Evolutionary conservation across 495 filamentous ascomycete species (phyloP), one percentile per base, ranked within the genome.

Genomic region (Chlorociboria aeruginascens): DNA sequence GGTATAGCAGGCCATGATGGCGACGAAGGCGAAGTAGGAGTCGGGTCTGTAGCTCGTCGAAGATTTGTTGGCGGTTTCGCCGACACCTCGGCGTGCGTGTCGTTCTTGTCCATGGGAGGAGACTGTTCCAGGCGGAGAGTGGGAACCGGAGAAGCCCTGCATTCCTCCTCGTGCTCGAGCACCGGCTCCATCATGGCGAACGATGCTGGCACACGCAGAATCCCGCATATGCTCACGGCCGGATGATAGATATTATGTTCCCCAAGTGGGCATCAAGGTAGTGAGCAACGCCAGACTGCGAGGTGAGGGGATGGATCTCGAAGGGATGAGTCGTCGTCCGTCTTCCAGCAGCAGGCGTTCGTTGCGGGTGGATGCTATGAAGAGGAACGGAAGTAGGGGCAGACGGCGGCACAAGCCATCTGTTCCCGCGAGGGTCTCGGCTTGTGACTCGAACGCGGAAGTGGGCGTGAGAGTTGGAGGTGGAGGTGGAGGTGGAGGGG

Each of bases 161-260:
- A 76, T 54, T 74, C 70, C 68, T 76, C 74, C 63, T 77, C 69
- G 7, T 72, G 75, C 57, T 77, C 74, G 46, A 73, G 74, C 51
- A 76, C 72, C 13, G 72, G 71, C 53, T 77, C 74, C 74, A 77
- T 77, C 43, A 46, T 64, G 61, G 47, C 43, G 8, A 25, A 4
- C 16, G n/a, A 43, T 28, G n/a, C n/a, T n/a, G 8, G 44, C 20
- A 12, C 8, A 40, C 9, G 20, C 31, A 8, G 46, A 11, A 20
- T 16, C 16, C n/a, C 20, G 8, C 13, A 16, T 40, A 30, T 4
- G 20, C 28, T 39, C 7, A 33, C 6, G 1, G 12, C n/a, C 31
- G 6, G 31, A 8, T 17, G 25, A 36, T 32, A 37, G 25, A 20
- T 12, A 29, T 33, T 25, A 11, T 28, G 12, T 20, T 45, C 41